Evolutionary conservation across 208 protist genomes (phyloP), one percentile per base, ranked within the genome.

Genomic region (Acanthamoeba royreba): DNA sequence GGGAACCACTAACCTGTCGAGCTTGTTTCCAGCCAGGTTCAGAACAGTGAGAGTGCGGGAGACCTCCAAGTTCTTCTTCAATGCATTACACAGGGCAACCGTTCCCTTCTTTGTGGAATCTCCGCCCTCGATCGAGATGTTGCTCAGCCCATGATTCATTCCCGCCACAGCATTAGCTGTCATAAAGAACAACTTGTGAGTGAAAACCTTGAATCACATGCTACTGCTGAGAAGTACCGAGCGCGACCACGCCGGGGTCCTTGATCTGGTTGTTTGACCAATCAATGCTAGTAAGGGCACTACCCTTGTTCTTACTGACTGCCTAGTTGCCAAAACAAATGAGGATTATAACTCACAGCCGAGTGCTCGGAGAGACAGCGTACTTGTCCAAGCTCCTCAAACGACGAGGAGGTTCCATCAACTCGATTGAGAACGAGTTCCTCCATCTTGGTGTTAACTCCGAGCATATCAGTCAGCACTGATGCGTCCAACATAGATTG

Each of bases 51-150:
- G 42, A 15, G 95, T 94, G 40, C 81, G 47, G 58, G 94, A 8
- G 74, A 96, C 93, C 35, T 96, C 93, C 5, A 91, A 43, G 55
- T 96, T 96, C 52, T 95, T 96, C 61, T 95, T 95, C 19, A 96
- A 38, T 15, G 94, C 85, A 69, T 88, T 95, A 0, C 86, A 58
- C n/a, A 96, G 38, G 9, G 46, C 38, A 3, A 45, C 25, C 11
- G 93, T 93, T 47, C 93, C 94, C n/a, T 61, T 92, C 52, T 92
- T 92, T 25, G 53, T 74, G 42, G 42, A 47, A 38, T 92, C 86
- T 13, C 86, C 47, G 9, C 40, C 53, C 28, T 43, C 42, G 28
- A 92, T 40, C 17, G 35, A 43, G 42, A 92, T 61, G 45, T 35
- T 92, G 25, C 28, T 66, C 22, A 66, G 17, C 19, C 53, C 86